Base-by-base conservation (phyloP, 164 flowering plant species). In the Magnolia sinica region DNA sequence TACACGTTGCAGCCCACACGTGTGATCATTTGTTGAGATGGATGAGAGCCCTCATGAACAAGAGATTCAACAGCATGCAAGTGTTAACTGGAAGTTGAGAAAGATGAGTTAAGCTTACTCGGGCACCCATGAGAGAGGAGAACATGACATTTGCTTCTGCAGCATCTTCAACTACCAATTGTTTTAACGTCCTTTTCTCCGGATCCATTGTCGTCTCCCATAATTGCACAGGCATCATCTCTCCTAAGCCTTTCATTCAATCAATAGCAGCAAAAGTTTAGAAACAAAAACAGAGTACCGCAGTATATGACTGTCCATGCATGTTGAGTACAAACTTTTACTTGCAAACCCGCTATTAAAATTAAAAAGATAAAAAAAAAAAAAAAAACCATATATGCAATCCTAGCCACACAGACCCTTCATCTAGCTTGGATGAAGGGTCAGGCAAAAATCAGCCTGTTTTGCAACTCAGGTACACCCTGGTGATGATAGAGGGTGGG, bases 141-240 rank as follows among this genome's bases (percentile, higher is more conserved):
- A 96, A 96, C 11, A 89, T 90, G 49, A 88, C 81, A 81, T 91
- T 94, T 6, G 99, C 97, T 84, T 93, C 93, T 1, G 92, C 98
- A 64, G 92, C 95, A 86, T 94, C 99, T 78, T 94, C 98, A 50
- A 94, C 90, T 55, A 82, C 86, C 75, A 96, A 82, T 77, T 85
- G 92, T 87, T 92, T 93, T 75, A 96, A 86, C 75, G 92, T 63
- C 82, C 99, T 86, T 64, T 69, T 82, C 73, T 91, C 93, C 8
- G 99, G 98, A 81, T 92, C 88, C 89, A 96, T 68, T 7, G 99
- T 96, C 66, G 99, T 96, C 74, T 96, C 98, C 99, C 98, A 96
- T 50, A 96, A 80, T 82, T 94, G 98, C 59, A 50, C 7, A 58
- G 99, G 98, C 98, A 94, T 96, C 99, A 96, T 96, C 84, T 96